Conservation (phyloP, 2,329 filamentous ascomycete genomes). For the Pestalotiopsis sp. region DNA sequence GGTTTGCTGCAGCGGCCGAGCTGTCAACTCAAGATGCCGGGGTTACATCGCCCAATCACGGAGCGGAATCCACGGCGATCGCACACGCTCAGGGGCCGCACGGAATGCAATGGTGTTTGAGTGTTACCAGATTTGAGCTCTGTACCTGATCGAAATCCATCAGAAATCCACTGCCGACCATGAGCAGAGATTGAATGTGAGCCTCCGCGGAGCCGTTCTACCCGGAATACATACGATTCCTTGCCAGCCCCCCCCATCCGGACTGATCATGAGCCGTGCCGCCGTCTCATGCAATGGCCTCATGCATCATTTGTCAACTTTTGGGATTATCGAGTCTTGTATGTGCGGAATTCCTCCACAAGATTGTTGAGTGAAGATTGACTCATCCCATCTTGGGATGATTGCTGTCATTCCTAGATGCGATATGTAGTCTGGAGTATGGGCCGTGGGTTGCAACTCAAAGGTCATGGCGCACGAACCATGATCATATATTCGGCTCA, state of each 20-base stretch:
- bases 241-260: background rate
- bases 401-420: background rate
- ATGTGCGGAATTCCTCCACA: background rate
- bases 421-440: background rate
- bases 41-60: background rate
- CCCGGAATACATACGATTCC: background rate
- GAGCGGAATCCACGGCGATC: background rate
- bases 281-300: background rate
- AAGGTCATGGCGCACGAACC: no score
- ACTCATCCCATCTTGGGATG: background rate
- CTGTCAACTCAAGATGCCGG: conserved; percentile 10
- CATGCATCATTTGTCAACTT: background rate
- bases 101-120: background rate
- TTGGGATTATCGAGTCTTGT: background rate
- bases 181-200: background rate
- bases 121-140: background rate
- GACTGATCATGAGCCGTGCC: background rate
- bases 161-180: background rate
- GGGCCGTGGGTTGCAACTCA: background rate
- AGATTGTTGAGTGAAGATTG: background rate
- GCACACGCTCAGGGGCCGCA: conserved; percentile 7
- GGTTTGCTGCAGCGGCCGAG: conserved; percentile 1
- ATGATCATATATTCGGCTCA: no score
- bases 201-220: background rate
- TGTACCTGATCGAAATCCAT: background rate